These are phyloP conservation scores for Thamnidium elegans DNA, from an alignment of 192 early-diverging fungal species.

Conservation along the genomic window DNA sequence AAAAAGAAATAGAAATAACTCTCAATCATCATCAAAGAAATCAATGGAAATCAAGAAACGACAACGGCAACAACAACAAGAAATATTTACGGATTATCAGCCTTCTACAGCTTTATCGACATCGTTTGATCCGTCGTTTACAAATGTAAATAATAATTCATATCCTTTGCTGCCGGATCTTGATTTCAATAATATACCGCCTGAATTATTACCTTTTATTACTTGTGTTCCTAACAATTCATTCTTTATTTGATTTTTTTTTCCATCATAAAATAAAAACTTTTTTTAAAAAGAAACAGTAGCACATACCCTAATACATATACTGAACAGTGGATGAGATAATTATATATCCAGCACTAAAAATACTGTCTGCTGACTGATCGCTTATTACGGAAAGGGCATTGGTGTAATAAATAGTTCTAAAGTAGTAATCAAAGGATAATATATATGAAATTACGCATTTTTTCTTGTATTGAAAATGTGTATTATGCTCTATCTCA, in stretches of 20 bases:
- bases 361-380: too few species aligned
- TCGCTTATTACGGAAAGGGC: too few species aligned
- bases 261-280: neutral
- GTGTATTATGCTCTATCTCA: too few species aligned
- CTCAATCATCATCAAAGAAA: neutral
- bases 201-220: constrained; percentile 20
- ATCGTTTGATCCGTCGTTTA: neutral
- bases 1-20: constrained; percentile 72
- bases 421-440: too few species aligned
- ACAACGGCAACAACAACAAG: neutral
- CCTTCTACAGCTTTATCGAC: neutral
- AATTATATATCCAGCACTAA: too few species aligned
- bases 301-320: too few species aligned
- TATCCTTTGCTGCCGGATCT: neutral
- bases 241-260: constrained; percentile 2
- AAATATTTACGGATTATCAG: neutral
- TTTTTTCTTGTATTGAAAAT: too few species aligned
- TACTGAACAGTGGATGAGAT: too few species aligned
- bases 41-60: neutral
- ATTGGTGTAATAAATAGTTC: too few species aligned
- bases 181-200: constrained; percentile 20
- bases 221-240: constrained; percentile 24
- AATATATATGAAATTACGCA: too few species aligned
- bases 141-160: neutral
- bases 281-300: too few species aligned